Conservation (phyloP, 192 early-diverging fungal species). For the Linnemannia zychae region DNA sequence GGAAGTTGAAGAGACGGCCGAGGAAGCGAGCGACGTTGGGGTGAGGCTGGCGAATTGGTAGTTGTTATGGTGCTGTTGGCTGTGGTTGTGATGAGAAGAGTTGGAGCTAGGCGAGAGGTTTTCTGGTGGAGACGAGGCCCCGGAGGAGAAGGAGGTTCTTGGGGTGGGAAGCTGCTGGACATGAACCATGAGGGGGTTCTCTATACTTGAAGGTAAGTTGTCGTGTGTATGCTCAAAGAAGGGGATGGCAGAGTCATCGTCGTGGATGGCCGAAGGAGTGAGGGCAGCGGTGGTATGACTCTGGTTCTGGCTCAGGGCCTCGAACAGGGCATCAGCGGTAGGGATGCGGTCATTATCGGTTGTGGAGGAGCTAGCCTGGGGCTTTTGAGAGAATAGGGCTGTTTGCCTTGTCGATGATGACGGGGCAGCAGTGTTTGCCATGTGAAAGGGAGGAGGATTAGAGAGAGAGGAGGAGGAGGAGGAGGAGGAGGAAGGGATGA, state of each 20-base stretch:
- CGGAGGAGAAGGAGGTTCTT: conserved; percentile 54
- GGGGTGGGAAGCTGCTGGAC: conserved; percentile 52
- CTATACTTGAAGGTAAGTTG: conserved; percentile 10
- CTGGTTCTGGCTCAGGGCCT: conserved; percentile 12
- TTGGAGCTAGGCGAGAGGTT: conserved; percentile 36
- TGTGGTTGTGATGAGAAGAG: conserved; percentile 2
- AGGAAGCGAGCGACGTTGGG: conserved; percentile 17
- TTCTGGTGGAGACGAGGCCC: conserved; percentile 46
- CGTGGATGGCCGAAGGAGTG: neutral
- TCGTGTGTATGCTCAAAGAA: conserved; percentile 9
- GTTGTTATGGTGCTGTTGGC: conserved; percentile 14
- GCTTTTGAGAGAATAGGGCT: neutral
- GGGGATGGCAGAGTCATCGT: conserved; percentile 6
- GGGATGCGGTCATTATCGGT: conserved; percentile 18
- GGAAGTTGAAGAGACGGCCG: conserved; percentile 19
- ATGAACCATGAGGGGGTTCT: conserved; percentile 45
- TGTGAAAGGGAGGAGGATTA: neutral
- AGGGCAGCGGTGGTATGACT: neutral
- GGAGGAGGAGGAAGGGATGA: conserved; percentile 1
- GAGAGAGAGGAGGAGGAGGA: neutral
- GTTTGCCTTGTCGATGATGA: neutral
- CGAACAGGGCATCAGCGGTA: conserved; percentile 51
- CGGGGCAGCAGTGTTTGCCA: neutral
- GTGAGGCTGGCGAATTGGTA: conserved; percentile 15
- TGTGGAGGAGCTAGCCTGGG: neutral